Evolutionary conservation across 225 moss, liverwort and hornwort species (phyloP).

Genomic region (Bryum argenteum): DNA sequence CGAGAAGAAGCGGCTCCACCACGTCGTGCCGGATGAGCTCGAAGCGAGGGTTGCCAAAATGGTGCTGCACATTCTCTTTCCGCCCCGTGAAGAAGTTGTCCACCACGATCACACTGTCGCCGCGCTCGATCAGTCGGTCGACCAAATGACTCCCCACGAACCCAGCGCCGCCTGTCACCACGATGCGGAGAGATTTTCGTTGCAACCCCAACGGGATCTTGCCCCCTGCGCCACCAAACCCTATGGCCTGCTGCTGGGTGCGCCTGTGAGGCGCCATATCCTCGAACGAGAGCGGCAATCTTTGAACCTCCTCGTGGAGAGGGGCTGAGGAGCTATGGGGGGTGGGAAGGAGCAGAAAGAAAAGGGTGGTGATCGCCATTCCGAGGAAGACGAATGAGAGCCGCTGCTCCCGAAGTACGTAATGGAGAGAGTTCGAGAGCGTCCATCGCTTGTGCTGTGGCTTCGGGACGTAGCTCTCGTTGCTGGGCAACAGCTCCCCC

Average conservation of each 20-base stretch:
- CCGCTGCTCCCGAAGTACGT: no score
- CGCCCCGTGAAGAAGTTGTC: slow-evolving; percentile 69
- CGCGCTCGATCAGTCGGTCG: slow-evolving; percentile 56
- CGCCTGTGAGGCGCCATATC: slow-evolving; percentile 20
- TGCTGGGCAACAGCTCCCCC: no score
- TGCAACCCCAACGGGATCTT: slow-evolving; percentile 62
- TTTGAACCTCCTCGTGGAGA: no score
- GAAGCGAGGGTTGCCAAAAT: slow-evolving; percentile 57
- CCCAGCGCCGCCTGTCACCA: slow-evolving; percentile 71
- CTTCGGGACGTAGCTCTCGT: no score
- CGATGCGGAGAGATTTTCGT: slow-evolving; percentile 48
- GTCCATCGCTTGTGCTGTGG: no score
- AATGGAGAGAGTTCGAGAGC: no score
- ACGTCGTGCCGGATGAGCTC: slow-evolving; percentile 68
- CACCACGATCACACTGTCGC: slow-evolving; percentile 64
- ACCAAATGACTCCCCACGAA: slow-evolving; percentile 68
- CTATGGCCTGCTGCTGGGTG: not conserved
- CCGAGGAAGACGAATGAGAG: no score
- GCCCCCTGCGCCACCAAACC: slow-evolving; percentile 20
- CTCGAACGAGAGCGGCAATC: slow-evolving; percentile 1
- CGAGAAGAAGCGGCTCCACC: slow-evolving; percentile 62
- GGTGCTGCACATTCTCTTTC: slow-evolving; percentile 69
- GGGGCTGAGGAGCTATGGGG: no score
- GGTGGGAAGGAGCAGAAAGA: no score
- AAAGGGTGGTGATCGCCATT: no score